A percentile compares a stretch with the other conserved stretches of the same genome.
Conservation (phyloP, 352 stramenopile genomes). For the Hyaloperonospora brassicae region DNA sequence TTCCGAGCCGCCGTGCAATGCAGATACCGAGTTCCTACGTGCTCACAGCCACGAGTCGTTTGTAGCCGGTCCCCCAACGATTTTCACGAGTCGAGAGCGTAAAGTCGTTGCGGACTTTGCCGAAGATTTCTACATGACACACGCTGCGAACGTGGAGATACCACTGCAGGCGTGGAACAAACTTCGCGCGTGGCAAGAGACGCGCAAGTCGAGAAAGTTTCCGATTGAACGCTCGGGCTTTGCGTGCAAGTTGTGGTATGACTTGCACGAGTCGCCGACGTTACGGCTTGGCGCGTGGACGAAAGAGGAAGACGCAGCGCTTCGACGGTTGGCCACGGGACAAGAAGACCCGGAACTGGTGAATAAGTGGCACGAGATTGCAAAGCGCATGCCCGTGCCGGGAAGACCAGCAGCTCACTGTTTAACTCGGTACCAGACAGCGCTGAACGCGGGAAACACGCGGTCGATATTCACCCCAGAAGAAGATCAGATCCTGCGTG, state of each 20-base stretch:
- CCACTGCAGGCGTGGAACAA: constrained; percentile 46
- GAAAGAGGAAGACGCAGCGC: constrained; percentile 39
- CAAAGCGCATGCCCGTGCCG: constrained; percentile 33
- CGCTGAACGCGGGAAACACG: constrained; percentile 36
- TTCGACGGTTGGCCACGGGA: constrained; percentile 35
- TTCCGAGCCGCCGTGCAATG: constrained; percentile 41
- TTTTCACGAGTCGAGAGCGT: constrained; percentile 56
- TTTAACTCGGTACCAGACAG: constrained; percentile 48
- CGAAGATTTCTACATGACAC: constrained; percentile 20
- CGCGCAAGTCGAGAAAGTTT: constrained; percentile 18
- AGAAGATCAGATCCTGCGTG: constrained; percentile 42
- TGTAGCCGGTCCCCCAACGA: constrained; percentile 30
- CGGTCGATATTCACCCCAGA: constrained; percentile 38
- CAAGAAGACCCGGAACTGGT: constrained; percentile 30
- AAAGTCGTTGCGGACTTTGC: constrained; percentile 47
- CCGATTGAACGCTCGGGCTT: constrained; percentile 56
- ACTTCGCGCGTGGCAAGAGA: constrained; percentile 29
- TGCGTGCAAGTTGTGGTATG: constrained; percentile 65
- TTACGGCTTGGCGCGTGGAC: constrained; percentile 49
- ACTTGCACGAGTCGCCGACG: constrained; percentile 53
- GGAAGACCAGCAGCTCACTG: constrained; percentile 48
- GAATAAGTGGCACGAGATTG: constrained; percentile 48
- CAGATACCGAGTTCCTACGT: constrained; percentile 43
- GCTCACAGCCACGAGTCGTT: constrained; percentile 56
- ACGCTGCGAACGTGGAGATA: constrained; percentile 13